Base-by-base conservation (phyloP, 768 basidiomycete genomes). In the Amanita jacksonii region DNA sequence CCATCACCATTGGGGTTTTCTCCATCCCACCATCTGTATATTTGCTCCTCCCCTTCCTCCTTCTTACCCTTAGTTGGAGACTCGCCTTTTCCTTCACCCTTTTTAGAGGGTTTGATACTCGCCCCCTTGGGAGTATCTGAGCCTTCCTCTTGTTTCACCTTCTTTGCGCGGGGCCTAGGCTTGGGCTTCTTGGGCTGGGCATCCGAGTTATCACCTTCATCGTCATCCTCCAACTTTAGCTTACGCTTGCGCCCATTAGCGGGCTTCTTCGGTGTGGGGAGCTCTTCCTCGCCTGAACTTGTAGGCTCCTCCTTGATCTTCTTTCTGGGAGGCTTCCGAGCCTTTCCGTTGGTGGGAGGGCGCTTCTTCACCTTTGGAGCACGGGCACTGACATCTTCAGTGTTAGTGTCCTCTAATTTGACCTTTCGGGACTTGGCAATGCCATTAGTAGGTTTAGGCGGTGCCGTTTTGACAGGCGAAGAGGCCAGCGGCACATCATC, bases 11-110 rank as follows among this genome's bases (percentile, higher is more conserved):
- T 76, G 23, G 69, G 71, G 51, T 83, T 73, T 74, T 51, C 47
- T 27, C 54, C 66, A 48, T 91, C 85, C 94, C 92, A 96, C 88
- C 89, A 93, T 49, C 76, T 74, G 61, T 77, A 90, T 38, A 80
- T 72, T 45, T 77, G 79, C 44, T 82, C 83, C 43, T 78, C 73
- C 31, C 90, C 86, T 54, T 78, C 77, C 45, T 84, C 74, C 60
- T 70, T 76, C 62, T 66, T 73, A 34, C 55, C 66, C 49, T 68
- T 71, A 20, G 50, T 47, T 49, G 74, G 74, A 45, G 63, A 59
- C 5, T 64, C 58, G 35, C 41, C 52, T 12, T 54, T 49, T n/a
- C 61, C 56, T 49, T 69, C 65, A 39, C 67, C 65, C 49, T 63
- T 74, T 59, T 73, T 72, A 24, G 45, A 49, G 7, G 35, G n/a